phyloP scores from a whole-genome alignment of 2,329 filamentous ascomycete species.

The Colletotrichum sp. region DNA sequence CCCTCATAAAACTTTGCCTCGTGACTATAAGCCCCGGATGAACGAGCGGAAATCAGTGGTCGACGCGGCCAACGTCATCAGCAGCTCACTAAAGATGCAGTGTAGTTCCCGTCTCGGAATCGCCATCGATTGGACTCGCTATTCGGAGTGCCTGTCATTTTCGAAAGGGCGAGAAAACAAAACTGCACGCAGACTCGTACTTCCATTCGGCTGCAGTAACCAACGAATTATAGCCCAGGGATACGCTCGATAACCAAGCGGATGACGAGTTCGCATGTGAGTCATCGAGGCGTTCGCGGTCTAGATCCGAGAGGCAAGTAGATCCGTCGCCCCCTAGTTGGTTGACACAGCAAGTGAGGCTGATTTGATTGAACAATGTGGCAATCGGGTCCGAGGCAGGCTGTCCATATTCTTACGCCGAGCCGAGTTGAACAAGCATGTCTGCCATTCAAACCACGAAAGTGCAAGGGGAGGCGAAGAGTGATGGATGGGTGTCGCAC shows the following conservation, averaged over 20 bases:
- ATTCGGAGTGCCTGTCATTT: not conserved
- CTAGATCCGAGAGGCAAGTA: not conserved
- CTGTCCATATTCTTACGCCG: not conserved
- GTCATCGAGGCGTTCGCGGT: not conserved
- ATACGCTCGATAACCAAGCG: not conserved
- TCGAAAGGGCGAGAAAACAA: not conserved
- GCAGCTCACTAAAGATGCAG: not conserved
- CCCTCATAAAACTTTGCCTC: not conserved
- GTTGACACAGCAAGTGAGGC: not conserved
- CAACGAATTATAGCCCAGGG: not conserved
- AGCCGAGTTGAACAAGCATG: not conserved
- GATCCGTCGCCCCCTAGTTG: not conserved
- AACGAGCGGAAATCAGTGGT: not conserved
- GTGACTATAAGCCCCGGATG: not conserved
- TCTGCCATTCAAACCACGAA: not conserved
- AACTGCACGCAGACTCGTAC: not conserved
- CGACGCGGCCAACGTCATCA: not conserved
- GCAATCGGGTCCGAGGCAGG: not conserved
- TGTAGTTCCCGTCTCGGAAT: not conserved
- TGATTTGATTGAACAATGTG: not conserved
- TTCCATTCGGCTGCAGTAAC: not conserved
- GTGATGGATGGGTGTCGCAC: not conserved
- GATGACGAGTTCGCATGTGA: not conserved
- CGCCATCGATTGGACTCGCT: not conserved
- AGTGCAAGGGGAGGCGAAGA: not conserved